Conservation (phyloP, 2,329 filamentous ascomycete species). For the Pseudogymnoascus verrucosus region DNA sequence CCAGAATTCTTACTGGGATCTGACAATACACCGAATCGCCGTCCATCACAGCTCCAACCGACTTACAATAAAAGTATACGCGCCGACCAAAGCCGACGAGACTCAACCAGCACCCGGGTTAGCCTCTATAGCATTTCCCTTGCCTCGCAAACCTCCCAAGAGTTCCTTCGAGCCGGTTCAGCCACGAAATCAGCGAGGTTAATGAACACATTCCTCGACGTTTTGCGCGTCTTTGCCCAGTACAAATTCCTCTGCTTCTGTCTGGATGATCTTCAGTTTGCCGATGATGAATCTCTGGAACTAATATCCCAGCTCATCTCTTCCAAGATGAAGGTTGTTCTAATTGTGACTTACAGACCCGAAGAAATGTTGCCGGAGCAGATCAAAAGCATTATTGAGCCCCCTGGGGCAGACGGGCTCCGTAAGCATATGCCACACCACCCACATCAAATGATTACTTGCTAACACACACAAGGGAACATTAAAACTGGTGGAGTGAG, state of each 20-base stretch:
- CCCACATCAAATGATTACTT: background rate
- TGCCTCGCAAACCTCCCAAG: constrained; percentile 46
- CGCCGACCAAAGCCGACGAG: constrained; percentile 20
- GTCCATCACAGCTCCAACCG: constrained; percentile 15
- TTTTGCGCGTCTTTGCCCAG: constrained; percentile 70
- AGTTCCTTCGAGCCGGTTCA: constrained; percentile 50
- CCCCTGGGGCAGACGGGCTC: constrained; percentile 46
- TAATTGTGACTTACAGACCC: constrained; percentile 69
- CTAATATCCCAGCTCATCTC: constrained; percentile 73
- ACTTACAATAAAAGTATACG: constrained; percentile 25
- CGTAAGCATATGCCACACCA: constrained; percentile 19
- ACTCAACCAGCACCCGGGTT: constrained; percentile 24
- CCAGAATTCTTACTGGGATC: constrained; percentile 60
- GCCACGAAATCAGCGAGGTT: constrained; percentile 63
- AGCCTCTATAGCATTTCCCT: constrained; percentile 24
- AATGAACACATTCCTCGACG: constrained; percentile 82
- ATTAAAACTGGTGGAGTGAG: constrained; percentile 40
- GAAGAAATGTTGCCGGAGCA: constrained; percentile 53
- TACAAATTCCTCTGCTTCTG: constrained; percentile 85
- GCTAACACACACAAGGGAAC: constrained; percentile 24
- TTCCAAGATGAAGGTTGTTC: constrained; percentile 70
- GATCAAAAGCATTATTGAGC: constrained; percentile 46
- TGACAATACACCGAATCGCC: background rate
- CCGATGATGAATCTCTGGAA: constrained; percentile 79
- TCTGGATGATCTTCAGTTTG: constrained; percentile 84